Evolutionary conservation across 306 rosid species (phyloP), one percentile per base, ranked within the genome.

Genomic region (Canavalia ensiformis): DNA sequence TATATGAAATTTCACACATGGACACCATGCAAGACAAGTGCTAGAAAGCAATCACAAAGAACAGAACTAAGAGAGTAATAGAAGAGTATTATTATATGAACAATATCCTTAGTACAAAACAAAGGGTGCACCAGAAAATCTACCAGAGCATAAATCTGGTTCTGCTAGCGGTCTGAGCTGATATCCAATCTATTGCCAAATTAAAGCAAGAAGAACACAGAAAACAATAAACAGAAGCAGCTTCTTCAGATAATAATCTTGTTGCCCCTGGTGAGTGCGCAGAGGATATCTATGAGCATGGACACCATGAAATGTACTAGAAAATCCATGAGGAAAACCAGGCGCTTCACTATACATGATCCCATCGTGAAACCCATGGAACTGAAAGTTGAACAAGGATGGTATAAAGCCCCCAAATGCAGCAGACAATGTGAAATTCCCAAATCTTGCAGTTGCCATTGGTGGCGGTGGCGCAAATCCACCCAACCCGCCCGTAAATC

Each of bases 381-480:
- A 6, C 62, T 89, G 98, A 83, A 90, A 86, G 87, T 90, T 94
- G 44, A 94, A 88, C 9, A 91, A 41, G 10, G 91, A 89, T 2
- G 97, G 98, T 59, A 94, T 69, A 54, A 94, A 86, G 75, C 95
- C 98, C 39, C 97, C 95, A 77, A 94, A 87, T 7, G 94, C 97
- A 0, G 94, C 95, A 0, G 95, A 90, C 67, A 94, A 88, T 1
- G 95, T 89, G 74, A 94, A 87, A 85, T 94, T 94, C 68, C 97
- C 97, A 77, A 94, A 85, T 84, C 98, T 88, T 11, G 98, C 81
- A 2, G 86, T 80, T n/a, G 95, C 84, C 84, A 79, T 68, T 4
- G 98, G 97, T 2, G 93, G 88, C 5, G 98, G 98, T 3, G 95
- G 88, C 1, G 92, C 88, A 86, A 88, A 86, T 37, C 97, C 94